Conservation (phyloP, 2,329 filamentous ascomycete species). For the Sclerotinia sclerotiorum region DNA sequence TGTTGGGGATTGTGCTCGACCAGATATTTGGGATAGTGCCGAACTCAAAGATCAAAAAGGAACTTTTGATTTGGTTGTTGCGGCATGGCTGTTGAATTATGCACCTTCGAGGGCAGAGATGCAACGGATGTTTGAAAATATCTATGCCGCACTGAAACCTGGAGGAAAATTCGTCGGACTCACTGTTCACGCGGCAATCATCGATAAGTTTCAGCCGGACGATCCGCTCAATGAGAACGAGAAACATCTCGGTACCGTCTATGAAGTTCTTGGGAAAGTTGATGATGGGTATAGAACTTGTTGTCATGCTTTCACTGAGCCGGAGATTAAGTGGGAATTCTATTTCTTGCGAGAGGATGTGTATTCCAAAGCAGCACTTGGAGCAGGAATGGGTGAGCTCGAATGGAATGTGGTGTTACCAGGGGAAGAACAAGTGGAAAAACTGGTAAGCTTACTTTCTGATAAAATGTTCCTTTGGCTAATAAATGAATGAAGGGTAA, state of each 20-base stretch:
- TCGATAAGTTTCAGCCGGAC: background rate
- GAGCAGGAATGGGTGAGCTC: constrained; percentile 1
- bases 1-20: background rate
- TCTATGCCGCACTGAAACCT: background rate
- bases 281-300: background rate
- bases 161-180: constrained; percentile 2
- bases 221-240: background rate
- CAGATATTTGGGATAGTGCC: background rate
- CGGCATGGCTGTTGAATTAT: constrained; percentile 9
- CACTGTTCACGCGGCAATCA: constrained; percentile 5
- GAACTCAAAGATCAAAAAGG: background rate
- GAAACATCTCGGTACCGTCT: background rate
- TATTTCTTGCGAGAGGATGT: constrained; percentile 12
- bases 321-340: background rate
- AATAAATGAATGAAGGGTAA: background rate
- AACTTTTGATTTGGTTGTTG: constrained; percentile 8
- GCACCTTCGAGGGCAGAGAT: constrained; percentile 3
- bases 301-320: background rate
- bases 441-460: background rate
- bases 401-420: constrained; percentile 10
- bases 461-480: background rate
- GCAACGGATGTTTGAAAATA: constrained; percentile 6
- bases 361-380: constrained; percentile 5
- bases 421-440: background rate
- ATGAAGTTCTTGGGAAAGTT: background rate